Evolutionary conservation across 192 early-diverging fungal genomes (phyloP).

Genomic region (Spinellus fusiger): DNA sequence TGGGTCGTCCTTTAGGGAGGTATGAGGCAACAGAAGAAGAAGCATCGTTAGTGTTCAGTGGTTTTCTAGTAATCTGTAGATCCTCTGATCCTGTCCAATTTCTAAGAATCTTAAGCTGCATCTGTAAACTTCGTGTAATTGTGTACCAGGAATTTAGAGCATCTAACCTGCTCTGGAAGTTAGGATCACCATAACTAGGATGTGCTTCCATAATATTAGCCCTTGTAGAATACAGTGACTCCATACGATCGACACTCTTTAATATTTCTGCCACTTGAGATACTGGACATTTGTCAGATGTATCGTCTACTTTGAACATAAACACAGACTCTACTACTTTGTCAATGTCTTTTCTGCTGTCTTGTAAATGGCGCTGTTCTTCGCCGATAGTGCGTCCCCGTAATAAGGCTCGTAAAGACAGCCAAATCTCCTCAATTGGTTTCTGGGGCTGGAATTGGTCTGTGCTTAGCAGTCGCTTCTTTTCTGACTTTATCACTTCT

Average conservation of each 20-base stretch:
- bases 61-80: conserved; percentile 45
- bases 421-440: conserved; percentile 59
- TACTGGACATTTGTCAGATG: conserved; percentile 36
- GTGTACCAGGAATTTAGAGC: conserved; percentile 76
- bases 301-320: conserved; percentile 41
- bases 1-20: conserved; percentile 14
- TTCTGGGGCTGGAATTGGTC: conserved; percentile 41
- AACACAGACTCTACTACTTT: conserved; percentile 53
- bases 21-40: not conserved
- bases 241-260: conserved; percentile 71
- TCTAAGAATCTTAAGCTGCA: conserved; percentile 68
- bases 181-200: conserved; percentile 58
- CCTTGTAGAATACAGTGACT: conserved; percentile 71
- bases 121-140: conserved; percentile 60
- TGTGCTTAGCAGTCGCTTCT: conserved; percentile 57
- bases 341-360: conserved; percentile 55
- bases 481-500: conserved; percentile 80
- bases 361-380: conserved; percentile 64
- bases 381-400: conserved; percentile 53
- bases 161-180: conserved; percentile 64
- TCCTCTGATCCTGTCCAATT: conserved; percentile 79
- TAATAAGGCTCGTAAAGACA: conserved; percentile 61
- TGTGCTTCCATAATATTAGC: conserved; percentile 53
- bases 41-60: not conserved
- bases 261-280: conserved; percentile 63